A percentile compares a stretch with the other conserved stretches of the same genome.
Conservation (phyloP, 768 basidiomycete genomes). For the Agrocybe pediades region DNA sequence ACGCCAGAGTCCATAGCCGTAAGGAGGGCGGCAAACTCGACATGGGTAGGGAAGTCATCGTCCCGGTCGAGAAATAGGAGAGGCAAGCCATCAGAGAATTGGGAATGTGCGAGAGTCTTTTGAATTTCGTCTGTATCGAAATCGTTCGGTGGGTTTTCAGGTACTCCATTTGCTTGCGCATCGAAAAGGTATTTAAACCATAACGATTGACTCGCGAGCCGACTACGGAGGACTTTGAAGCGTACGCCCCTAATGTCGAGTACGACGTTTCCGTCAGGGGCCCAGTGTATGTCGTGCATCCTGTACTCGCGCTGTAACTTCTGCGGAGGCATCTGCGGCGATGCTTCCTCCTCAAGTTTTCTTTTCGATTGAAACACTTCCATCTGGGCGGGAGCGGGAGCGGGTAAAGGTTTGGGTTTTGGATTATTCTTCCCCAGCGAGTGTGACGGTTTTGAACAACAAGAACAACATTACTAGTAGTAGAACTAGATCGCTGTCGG, state of each 20-base stretch:
- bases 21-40: conserved; percentile 6
- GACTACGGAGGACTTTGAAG: conserved; percentile 25
- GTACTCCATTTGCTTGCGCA: neutral
- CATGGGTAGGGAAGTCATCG: neutral
- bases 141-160: neutral
- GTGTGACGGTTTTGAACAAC: too few species aligned
- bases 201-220: conserved; percentile 19
- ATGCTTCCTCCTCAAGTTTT: too few species aligned
- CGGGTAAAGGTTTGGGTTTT: too few species aligned
- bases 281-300: conserved; percentile 23
- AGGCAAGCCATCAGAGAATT: conserved; percentile 5
- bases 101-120: neutral
- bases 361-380: too few species aligned
- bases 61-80: conserved; percentile 7
- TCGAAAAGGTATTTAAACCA: conserved; percentile 27
- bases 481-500: too few species aligned
- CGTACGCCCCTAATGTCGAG: conserved; percentile 22
- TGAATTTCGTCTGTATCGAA: conserved; percentile 5
- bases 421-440: too few species aligned
- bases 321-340: too few species aligned
- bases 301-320: too few species aligned
- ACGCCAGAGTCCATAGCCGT: neutral
- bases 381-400: too few species aligned
- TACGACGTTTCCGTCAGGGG: conserved; percentile 25
- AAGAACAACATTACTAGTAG: too few species aligned